A percentile compares a stretch with the other conserved stretches of the same genome.
These are phyloP conservation scores for Populus hybrid DNA, from an alignment of 441 rosid genomes.

Conservation along the genomic window DNA sequence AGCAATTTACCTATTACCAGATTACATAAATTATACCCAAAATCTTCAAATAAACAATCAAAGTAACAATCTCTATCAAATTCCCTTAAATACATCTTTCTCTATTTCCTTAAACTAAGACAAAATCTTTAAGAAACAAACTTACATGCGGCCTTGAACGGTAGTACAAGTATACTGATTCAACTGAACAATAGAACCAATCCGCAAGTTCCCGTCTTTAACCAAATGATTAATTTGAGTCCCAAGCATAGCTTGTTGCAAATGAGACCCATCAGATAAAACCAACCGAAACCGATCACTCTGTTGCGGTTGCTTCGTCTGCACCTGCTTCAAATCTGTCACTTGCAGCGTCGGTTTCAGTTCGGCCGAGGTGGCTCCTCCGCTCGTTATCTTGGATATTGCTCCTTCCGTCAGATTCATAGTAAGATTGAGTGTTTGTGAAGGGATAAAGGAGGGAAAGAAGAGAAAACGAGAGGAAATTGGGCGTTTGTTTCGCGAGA, in stretches of 20 bases:
- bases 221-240: constrained; percentile 52
- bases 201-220: constrained; percentile 42
- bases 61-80: background rate
- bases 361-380: constrained; percentile 41
- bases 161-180: constrained; percentile 52
- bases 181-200: constrained; percentile 58
- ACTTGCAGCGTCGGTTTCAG: constrained; percentile 65
- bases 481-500: background rate
- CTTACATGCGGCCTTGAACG: constrained; percentile 58
- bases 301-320: constrained; percentile 42
- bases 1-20: background rate
- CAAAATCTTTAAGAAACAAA: constrained; percentile 11
- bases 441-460: background rate
- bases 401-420: constrained; percentile 56
- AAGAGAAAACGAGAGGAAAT: background rate
- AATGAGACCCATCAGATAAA: constrained; percentile 62
- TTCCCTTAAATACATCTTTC: background rate
- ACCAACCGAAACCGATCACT: constrained; percentile 47
- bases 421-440: background rate
- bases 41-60: background rate
- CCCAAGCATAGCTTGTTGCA: constrained; percentile 70
- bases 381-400: constrained; percentile 40
- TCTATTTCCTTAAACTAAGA: too few species aligned
- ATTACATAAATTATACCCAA: background rate
- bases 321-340: constrained; percentile 55